Conservation (phyloP, 2,329 filamentous ascomycete species). For the Fusarium sp. region DNA sequence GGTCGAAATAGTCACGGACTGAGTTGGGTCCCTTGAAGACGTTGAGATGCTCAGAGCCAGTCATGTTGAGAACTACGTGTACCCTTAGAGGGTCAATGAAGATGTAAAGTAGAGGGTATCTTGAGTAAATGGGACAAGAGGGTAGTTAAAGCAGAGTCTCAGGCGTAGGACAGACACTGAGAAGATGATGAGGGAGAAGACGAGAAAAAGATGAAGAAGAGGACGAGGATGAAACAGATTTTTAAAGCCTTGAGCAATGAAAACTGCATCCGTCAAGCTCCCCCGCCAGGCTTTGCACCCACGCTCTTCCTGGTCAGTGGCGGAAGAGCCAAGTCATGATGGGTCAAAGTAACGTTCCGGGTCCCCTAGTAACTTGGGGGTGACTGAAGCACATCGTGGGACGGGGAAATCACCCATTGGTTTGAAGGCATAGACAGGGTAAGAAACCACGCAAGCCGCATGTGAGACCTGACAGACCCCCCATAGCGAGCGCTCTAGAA, state of each 20-base stretch:
- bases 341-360: neutral
- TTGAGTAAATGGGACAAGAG: neutral
- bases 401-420: slow-evolving; percentile 25
- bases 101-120: neutral
- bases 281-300: slow-evolving; percentile 20
- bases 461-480: slow-evolving; percentile 18
- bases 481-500: neutral
- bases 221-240: slow-evolving; percentile 2
- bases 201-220: slow-evolving; percentile 2
- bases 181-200: neutral
- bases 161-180: neutral
- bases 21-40: slow-evolving; percentile 68
- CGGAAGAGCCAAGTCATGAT: slow-evolving; percentile 19
- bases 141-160: too few species aligned
- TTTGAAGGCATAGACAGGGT: neutral
- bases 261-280: slow-evolving; percentile 12
- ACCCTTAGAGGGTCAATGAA: slow-evolving; percentile 4
- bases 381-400: slow-evolving; percentile 8
- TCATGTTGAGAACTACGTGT: slow-evolving; percentile 40
- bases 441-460: slow-evolving; percentile 20
- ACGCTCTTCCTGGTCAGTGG: slow-evolving; percentile 33
- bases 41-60: slow-evolving; percentile 53
- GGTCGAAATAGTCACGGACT: slow-evolving; percentile 68
- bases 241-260: slow-evolving; percentile 19
- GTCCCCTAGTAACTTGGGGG: slow-evolving; percentile 7